Conservation (phyloP, 495 filamentous ascomycete species). For the Bryoglossum gracile region DNA sequence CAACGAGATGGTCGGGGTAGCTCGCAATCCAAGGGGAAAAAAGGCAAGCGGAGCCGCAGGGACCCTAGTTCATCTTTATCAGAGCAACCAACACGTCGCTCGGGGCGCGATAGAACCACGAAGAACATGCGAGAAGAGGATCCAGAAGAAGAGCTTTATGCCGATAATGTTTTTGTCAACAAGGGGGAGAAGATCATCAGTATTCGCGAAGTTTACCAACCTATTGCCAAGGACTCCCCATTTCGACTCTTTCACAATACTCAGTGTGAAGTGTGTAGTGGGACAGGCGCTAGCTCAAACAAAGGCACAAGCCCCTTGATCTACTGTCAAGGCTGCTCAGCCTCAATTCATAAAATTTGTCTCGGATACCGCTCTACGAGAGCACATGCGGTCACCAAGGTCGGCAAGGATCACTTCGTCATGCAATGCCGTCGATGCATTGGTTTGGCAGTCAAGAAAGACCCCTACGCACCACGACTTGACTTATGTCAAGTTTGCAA, state of each 20-base stretch:
- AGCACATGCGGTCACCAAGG: constrained; percentile 92
- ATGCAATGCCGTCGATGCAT: constrained; percentile 88
- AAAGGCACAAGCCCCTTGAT: constrained; percentile 57
- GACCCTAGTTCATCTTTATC: constrained; percentile 17
- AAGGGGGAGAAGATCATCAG: constrained; percentile 45
- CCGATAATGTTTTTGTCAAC: constrained; percentile 46
- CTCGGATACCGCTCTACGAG: constrained; percentile 63
- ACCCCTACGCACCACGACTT: constrained; percentile 58
- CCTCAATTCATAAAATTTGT: constrained; percentile 73
- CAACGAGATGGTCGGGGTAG: neutral
- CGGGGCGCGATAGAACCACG: constrained; percentile 38
- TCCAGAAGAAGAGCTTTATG: constrained; percentile 49
- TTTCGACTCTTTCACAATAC: constrained; percentile 63
- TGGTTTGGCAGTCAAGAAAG: constrained; percentile 55
- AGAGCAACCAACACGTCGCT: constrained; percentile 40
- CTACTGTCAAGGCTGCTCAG: constrained; percentile 85
- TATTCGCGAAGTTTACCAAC: constrained; percentile 62
- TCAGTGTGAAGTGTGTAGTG: constrained; percentile 65
- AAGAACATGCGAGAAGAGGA: constrained; percentile 58
- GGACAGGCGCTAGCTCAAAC: constrained; percentile 40
- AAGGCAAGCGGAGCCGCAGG: neutral
- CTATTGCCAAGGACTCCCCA: constrained; percentile 42
- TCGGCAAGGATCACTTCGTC: constrained; percentile 68
- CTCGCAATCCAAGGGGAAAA: constrained; percentile 3
- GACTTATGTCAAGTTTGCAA: constrained; percentile 65